phyloP scores from a whole-genome alignment of 805 yeast genomes.

The Saitoella complicata region DNA sequence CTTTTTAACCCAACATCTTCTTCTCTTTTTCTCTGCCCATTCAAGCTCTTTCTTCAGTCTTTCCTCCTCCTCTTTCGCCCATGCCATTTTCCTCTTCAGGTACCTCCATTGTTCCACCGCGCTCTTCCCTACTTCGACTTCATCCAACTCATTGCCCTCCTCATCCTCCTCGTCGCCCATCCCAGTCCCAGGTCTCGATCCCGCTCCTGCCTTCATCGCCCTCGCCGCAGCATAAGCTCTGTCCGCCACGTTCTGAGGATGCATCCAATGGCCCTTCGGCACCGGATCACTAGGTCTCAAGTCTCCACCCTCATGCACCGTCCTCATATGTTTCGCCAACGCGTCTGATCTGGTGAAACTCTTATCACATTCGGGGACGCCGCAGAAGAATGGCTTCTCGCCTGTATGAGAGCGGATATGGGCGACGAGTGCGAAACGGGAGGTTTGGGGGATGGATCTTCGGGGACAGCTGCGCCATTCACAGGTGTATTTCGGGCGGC shows the following conservation, averaged over 20 bases:
- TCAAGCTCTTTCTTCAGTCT: constrained; percentile 15
- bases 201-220: neutral
- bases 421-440: constrained; percentile 40
- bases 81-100: constrained; percentile 18
- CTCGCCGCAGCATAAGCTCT: constrained; percentile 1
- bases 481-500: constrained; percentile 31
- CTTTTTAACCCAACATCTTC: constrained; percentile 20
- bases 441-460: constrained; percentile 35
- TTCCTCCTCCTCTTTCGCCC: constrained; percentile 19
- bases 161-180: neutral
- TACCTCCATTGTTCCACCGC: constrained; percentile 8
- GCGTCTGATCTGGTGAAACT: constrained; percentile 46
- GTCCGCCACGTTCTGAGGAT: constrained; percentile 5
- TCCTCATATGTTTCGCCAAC: constrained; percentile 44
- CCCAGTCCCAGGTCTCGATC: neutral
- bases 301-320: constrained; percentile 34
- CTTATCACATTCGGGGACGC: constrained; percentile 48
- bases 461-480: constrained; percentile 46
- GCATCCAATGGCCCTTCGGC: constrained; percentile 4
- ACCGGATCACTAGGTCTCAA: constrained; percentile 11
- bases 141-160: constrained; percentile 8
- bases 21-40: constrained; percentile 9
- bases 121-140: constrained; percentile 5
- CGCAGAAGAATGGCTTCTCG: constrained; percentile 49
- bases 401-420: constrained; percentile 55